Conservation (phyloP, 2,329 filamentous ascomycete species). For the Ambrosiella beaveri region DNA sequence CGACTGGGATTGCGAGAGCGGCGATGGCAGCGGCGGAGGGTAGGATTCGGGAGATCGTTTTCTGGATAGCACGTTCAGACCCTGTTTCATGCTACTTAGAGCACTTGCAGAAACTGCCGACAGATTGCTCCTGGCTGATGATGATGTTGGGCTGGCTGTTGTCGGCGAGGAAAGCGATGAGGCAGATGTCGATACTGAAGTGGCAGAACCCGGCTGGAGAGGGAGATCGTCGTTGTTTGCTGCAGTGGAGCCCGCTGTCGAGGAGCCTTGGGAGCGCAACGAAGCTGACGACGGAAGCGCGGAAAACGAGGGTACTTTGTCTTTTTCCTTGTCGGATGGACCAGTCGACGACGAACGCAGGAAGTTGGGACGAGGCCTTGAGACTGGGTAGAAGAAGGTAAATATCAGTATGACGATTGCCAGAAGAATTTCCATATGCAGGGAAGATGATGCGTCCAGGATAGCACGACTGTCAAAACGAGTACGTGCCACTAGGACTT, state of each 20-base stretch:
- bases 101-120: slow-evolving; percentile 23
- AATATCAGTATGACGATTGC: slow-evolving; percentile 10
- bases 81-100: slow-evolving; percentile 25
- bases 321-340: slow-evolving; percentile 1
- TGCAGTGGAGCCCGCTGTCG: background rate
- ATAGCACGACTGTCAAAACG: background rate
- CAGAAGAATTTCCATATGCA: slow-evolving; percentile 8
- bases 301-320: background rate
- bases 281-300: slow-evolving; percentile 1
- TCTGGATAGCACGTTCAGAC: slow-evolving; percentile 15
- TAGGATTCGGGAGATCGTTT: slow-evolving; percentile 17
- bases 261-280: background rate
- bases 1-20: slow-evolving; percentile 16
- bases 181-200: background rate
- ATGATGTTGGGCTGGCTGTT: background rate
- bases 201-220: background rate
- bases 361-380: slow-evolving; percentile 10
- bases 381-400: slow-evolving; percentile 9
- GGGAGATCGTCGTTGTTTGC: background rate
- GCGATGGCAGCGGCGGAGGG: slow-evolving; percentile 16
- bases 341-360: slow-evolving; percentile 8
- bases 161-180: background rate
- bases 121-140: background rate
- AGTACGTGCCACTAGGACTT: background rate
- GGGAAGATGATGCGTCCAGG: background rate